Base-by-base conservation (phyloP, 176 grass and related monocot species). In the Zea luxurians region DNA sequence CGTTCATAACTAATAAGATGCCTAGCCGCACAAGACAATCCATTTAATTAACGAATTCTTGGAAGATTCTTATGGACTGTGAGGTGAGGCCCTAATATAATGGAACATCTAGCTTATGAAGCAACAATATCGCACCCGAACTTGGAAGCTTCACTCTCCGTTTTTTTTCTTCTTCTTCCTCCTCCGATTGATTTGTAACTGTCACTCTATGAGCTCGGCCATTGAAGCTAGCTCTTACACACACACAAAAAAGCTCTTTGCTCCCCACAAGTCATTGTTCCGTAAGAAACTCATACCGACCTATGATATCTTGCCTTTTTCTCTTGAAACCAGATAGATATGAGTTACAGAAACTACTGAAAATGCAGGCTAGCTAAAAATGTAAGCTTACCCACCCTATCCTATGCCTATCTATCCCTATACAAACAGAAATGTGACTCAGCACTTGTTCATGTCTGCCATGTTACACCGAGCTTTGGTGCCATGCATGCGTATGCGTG, bases 391-490 rank as follows among this genome's bases (percentile, higher is more conserved):
- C 18, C 12, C 50, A 27, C 35, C 27, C 27, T 27, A 27, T 27
- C 27, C 41, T 61, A 66, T 48, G 15, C 49, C 59, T 78, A 78
- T 61, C 59, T 78, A 78, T 61, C 21, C 61, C 55, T 73, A 87
- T 18, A 18, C 64, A 63, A 74, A 34, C 55, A 40, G 1, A 64
- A 74, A 64, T 34, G 37, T 82, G 70, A 42, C 47, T 21, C 13
- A 78, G 80, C 80, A 88, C 75, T 79, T 78, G 75, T 36, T 83
- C 53, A 63, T 88, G 86, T 88, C 80, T 83, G 80, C 75, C 63
- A 75, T 74, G 18, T 70, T 55, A 38, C 66, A 66, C 46, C 75
- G 62, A 75, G 79, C 72, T 69, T 78, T 54, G 75, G 48, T 64
- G 15, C 35, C 66, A 10, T 58, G 8, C 8, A 61, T 21, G 10